Evolutionary conservation across 768 basidiomycete species (phyloP), one percentile per base, ranked within the genome.

Genomic region (Kondoa subrosea): DNA sequence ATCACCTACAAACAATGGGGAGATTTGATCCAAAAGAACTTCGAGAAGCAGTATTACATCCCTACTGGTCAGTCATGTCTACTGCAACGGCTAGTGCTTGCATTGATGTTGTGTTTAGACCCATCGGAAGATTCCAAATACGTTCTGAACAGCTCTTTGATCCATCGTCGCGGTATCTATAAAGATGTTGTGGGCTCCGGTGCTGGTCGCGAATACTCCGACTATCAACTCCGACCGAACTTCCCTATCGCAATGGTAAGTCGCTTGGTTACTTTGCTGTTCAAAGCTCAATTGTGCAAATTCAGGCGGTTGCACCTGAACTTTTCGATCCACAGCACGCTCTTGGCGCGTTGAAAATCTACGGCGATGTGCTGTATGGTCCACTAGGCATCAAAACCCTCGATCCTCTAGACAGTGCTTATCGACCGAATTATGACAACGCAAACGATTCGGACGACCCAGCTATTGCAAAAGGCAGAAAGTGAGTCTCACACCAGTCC

Each of bases 371-470:
- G 56, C 81, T 99, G 30, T 83, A 88, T n/a, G 84, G 84, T 0
- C 92, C 93, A 0, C 80, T 97, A 69, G 95, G 95, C 1, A 93
- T 97, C 89, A 95, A 87, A 81, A 97, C 95, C 0, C 79, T 99
- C 68, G 95, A 97, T 75, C 84, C 91, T 2, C 76, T 71, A 56
- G 95, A 99, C 73, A 76, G 85, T 73, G 89, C 93, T 71, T 99
- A 97, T 78, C 85, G 90, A 4, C 72, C 69, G 15, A 30, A 68
- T 60, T 75, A 99, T 76, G 90, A 97, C 78, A 97, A 99, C 75
- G 83, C 88, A 30, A 90, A 95, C 74, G 92, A 99, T 75, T 85
- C 86, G 0, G 79, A 80, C n/a, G 95, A 99, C 74, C 78, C 83
- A 57, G 78, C 85, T 1, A 78, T 91, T 64, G 93, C 95, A 2